Percentiles rank a stretch among this genome's conserved stretches.
These are phyloP conservation scores for Diaporthe caulivora DNA, from an alignment of 2,329 filamentous ascomycete genomes.

Conservation along the genomic window DNA sequence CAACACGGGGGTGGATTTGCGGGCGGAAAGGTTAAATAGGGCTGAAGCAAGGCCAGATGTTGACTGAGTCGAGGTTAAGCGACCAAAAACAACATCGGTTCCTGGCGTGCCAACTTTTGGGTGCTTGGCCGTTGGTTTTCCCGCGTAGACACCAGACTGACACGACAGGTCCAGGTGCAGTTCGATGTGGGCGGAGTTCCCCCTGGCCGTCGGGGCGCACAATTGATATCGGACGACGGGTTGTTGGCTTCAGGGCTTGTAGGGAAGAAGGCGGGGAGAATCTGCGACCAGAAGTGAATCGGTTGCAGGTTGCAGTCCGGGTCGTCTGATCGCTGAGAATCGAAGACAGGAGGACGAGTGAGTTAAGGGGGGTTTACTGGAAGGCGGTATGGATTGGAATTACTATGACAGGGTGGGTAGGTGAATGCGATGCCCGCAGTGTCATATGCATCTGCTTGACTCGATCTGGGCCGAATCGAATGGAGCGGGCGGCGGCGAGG, in stretches of 20 bases:
- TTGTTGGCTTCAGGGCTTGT: background rate
- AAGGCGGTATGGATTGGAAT: slow-evolving; percentile 25
- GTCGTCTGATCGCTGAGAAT: background rate
- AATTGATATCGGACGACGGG: slow-evolving; percentile 25
- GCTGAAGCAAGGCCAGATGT: slow-evolving; percentile 21
- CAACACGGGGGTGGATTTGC: slow-evolving; percentile 9
- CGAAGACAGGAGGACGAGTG: background rate
- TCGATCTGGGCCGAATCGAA: slow-evolving; percentile 20
- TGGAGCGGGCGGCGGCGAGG: background rate
- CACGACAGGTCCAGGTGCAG: slow-evolving; percentile 16
- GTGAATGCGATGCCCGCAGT: background rate
- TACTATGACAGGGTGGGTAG: slow-evolving; percentile 32
- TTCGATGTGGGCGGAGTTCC: slow-evolving; percentile 13
- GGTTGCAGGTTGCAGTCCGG: slow-evolving; percentile 21
- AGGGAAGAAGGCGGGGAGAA: background rate
- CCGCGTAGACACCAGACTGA: slow-evolving; percentile 10
- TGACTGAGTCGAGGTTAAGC: slow-evolving; percentile 29
- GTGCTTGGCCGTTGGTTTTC: slow-evolving; percentile 7
- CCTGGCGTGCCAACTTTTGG: slow-evolving; percentile 28
- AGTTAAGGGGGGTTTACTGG: background rate
- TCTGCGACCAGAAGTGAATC: slow-evolving; percentile 22
- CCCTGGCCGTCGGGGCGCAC: slow-evolving; percentile 24
- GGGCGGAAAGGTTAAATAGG: slow-evolving; percentile 18
- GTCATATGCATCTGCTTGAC: slow-evolving; percentile 30
- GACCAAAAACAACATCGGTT: slow-evolving; percentile 11